A percentile compares a stretch with the other conserved stretches of the same genome.
These are phyloP conservation scores for Mycena vitilis DNA, from an alignment of 768 basidiomycete genomes.

Conservation along the genomic window DNA sequence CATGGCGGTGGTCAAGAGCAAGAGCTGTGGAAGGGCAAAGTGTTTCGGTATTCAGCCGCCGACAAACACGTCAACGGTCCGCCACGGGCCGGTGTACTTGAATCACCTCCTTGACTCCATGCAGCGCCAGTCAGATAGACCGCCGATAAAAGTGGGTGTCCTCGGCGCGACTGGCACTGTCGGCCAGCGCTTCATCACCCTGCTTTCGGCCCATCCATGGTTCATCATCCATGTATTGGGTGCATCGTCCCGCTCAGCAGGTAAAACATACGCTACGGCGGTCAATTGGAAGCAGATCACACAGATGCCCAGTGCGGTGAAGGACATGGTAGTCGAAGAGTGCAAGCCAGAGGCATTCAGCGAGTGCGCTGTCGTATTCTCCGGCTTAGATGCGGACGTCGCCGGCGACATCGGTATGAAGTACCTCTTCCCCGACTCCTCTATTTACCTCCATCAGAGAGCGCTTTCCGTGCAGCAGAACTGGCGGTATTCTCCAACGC, in stretches of 20 bases:
- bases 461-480: constrained; percentile 86
- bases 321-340: constrained; percentile 73
- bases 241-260: constrained; percentile 89
- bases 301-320: constrained; percentile 75
- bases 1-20: constrained; percentile 17
- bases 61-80: constrained; percentile 2
- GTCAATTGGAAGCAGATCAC: constrained; percentile 90
- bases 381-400: constrained; percentile 94
- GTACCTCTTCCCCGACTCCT: background rate
- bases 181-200: constrained; percentile 93
- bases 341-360: constrained; percentile 83
- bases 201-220: constrained; percentile 91
- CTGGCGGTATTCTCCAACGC: constrained; percentile 96
- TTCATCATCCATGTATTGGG: constrained; percentile 89
- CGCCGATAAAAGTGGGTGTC: constrained; percentile 67
- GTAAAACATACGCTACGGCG: constrained; percentile 79
- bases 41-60: background rate
- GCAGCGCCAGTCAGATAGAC: constrained; percentile 28
- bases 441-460: constrained; percentile 62
- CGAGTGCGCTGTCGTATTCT: constrained; percentile 91
- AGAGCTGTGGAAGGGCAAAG: constrained; percentile 7
- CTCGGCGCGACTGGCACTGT: constrained; percentile 95
- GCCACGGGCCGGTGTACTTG: background rate
- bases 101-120: background rate
- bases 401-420: constrained; percentile 92